phyloP scores from a whole-genome alignment of 2,329 filamentous ascomycete species.

The Exserohilum rostratum region DNA sequence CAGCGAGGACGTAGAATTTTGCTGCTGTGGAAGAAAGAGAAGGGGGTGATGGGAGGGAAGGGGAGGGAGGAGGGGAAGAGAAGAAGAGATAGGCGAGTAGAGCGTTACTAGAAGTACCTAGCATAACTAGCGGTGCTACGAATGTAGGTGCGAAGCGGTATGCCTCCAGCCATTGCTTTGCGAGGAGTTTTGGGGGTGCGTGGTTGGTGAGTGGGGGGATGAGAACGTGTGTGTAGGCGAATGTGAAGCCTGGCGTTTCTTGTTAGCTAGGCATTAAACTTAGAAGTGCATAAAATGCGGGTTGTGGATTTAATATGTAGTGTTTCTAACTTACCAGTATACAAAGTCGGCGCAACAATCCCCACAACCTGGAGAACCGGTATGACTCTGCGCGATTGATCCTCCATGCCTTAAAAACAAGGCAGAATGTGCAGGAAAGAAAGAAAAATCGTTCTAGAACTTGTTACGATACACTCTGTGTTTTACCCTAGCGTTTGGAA shows the following conservation, averaged over 20 bases:
- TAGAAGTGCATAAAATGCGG: background rate
- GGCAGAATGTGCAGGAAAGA: too few species aligned
- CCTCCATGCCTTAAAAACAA: background rate
- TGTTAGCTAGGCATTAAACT: too few species aligned
- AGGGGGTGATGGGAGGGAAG: too few species aligned
- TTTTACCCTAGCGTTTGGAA: too few species aligned
- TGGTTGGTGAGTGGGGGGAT: slow-evolving; percentile 44
- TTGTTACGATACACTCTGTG: too few species aligned
- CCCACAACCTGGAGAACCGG: slow-evolving; percentile 24
- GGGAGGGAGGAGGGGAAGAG: too few species aligned
- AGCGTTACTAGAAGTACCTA: slow-evolving; percentile 42
- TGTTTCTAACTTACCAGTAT: slow-evolving; percentile 35
- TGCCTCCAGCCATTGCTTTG: slow-evolving; percentile 50
- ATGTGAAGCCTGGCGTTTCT: slow-evolving; percentile 27
- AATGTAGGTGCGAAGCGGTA: slow-evolving; percentile 47
- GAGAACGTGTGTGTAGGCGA: slow-evolving; percentile 45
- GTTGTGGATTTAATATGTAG: too few species aligned
- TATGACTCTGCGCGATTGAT: background rate
- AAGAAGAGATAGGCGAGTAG: slow-evolving; percentile 30
- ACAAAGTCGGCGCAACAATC: slow-evolving; percentile 32
- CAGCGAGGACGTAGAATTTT: slow-evolving; percentile 31
- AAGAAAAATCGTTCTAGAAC: too few species aligned
- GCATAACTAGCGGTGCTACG: slow-evolving; percentile 46
- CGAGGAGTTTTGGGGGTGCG: slow-evolving; percentile 42
- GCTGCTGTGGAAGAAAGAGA: slow-evolving; percentile 10